Base-by-base conservation (phyloP, 768 basidiomycete species). In the Udeniomyces megalosporus region DNA sequence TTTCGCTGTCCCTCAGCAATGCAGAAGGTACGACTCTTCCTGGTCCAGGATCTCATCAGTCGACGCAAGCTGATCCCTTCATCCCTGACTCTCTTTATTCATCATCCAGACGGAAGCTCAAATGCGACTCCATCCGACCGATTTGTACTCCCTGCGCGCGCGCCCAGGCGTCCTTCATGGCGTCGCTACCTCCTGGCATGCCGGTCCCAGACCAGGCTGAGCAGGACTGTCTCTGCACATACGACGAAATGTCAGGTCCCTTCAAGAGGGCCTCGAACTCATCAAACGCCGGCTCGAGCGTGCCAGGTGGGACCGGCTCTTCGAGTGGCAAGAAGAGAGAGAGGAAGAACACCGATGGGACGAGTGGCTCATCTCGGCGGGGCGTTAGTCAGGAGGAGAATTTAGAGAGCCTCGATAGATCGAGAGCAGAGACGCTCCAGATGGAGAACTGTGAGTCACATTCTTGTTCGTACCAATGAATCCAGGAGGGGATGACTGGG, bases 201-300 rank as follows among this genome's bases (percentile, higher is more conserved):
- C 34, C 49, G 2, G 38, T 50, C 10, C 59, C 59, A 2, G 4
- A 35, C 10, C 31, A 35, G 5, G 17, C 22, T 3, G 59, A 60
- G 38, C 48, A 49, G 59, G 49, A 51, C 29, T 60, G 59, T 26
- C 31, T 60, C 7, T 60, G 59, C 42, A 60, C 59, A 17, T 60
- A 60, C 52, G 60, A 61, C 60, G 60, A 61, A 38, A 61, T 61
- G 60, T 53, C 42, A 24, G 60, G 60, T 3, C 60, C 60, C 4
- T 61, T 61, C 60, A 61, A 50, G 44, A 61, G 51, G 60, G 54
- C 26, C 28, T 24, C 50, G 10, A 17, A 12, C 5, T 11, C 35
- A 7, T 7, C 59, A n/a, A 15, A 31, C 14, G 35, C n/a, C 12
- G 42, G 38, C 6, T 32, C 31, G 45, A 24, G 51, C 7, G 51